phyloP scores from a whole-genome alignment of 2,329 filamentous ascomycete species.

The Fusarium sublunatum region DNA sequence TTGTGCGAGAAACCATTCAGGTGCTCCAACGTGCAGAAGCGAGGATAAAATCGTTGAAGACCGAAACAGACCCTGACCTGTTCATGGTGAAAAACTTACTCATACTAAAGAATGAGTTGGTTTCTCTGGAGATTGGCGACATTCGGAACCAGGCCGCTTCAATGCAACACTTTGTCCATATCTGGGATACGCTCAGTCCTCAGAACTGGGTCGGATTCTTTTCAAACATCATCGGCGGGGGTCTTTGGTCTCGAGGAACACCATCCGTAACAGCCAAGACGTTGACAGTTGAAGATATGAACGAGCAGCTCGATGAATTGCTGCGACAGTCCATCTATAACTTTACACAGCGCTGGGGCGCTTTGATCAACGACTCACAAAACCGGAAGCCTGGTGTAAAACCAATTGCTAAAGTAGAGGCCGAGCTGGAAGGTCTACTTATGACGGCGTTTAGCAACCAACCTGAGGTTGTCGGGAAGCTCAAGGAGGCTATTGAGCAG shows the following conservation, averaged over 20 bases:
- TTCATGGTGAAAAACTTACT: conserved; percentile 96
- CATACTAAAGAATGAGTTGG: conserved; percentile 93
- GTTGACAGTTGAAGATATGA: conserved; percentile 66
- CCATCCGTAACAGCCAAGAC: conserved; percentile 54
- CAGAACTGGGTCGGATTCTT: conserved; percentile 70
- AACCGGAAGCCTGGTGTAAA: conserved; percentile 61
- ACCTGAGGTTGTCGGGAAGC: conserved; percentile 67
- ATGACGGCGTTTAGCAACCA: conserved; percentile 68
- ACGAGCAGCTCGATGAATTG: conserved; percentile 72
- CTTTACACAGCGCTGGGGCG: conserved; percentile 71
- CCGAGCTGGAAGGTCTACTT: conserved; percentile 67
- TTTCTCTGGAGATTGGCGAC: conserved; percentile 91
- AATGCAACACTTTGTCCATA: conserved; percentile 72
- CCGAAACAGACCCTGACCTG: conserved; percentile 78
- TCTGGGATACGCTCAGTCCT: conserved; percentile 71
- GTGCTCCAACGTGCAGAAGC: conserved; percentile 82
- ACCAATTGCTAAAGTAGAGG: conserved; percentile 64
- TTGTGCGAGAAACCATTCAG: conserved; percentile 89
- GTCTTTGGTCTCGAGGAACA: conserved; percentile 59
- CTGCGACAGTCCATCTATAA: conserved; percentile 71
- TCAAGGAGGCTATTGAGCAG: conserved; percentile 70
- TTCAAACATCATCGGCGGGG: conserved; percentile 66
- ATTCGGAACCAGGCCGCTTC: conserved; percentile 61
- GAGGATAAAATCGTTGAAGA: conserved; percentile 71
- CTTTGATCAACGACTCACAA: conserved; percentile 61